These are phyloP conservation scores for Sonneratia caseolaris DNA, from an alignment of 345 rosid species.

Conservation along the genomic window DNA sequence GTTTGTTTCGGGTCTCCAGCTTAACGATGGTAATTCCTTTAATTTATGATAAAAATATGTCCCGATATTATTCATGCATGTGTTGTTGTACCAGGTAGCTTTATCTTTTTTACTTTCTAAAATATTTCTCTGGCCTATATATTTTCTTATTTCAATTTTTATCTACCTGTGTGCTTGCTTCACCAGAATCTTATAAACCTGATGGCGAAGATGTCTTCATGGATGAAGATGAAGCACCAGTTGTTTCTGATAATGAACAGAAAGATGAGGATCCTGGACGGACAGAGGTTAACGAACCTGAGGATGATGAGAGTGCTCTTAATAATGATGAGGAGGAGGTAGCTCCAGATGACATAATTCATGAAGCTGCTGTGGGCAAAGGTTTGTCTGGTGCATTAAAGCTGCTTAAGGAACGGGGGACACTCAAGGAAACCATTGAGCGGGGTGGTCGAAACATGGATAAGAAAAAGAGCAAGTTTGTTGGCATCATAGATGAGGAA, in stretches of 20 bases:
- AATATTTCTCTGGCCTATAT: background rate
- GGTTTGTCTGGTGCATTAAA: conserved; percentile 81
- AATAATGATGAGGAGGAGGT: conserved; percentile 48
- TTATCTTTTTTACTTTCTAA: background rate
- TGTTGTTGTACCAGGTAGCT: background rate
- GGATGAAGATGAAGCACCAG: conserved; percentile 78
- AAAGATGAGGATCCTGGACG: conserved; percentile 53
- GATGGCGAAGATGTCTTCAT: conserved; percentile 75
- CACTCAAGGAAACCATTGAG: conserved; percentile 75
- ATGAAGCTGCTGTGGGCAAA: conserved; percentile 78
- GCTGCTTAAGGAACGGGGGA: conserved; percentile 85
- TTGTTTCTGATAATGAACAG: conserved; percentile 39
- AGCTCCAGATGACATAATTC: conserved; percentile 74
- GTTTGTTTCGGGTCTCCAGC: conserved; percentile 87
- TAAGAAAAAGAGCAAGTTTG: conserved; percentile 95
- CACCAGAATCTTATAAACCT: conserved; percentile 49
- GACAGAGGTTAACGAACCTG: conserved; percentile 47
- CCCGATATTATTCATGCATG: background rate
- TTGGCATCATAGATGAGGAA: conserved; percentile 52
- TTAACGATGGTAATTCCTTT: conserved; percentile 51
- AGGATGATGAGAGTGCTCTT: conserved; percentile 32
- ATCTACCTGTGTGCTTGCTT: background rate
- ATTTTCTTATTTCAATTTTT: background rate
- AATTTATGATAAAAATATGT: background rate
- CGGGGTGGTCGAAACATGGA: conserved; percentile 99